phyloP scores from a whole-genome alignment of 2,329 filamentous ascomycete genomes.

The Dothistroma pini region DNA sequence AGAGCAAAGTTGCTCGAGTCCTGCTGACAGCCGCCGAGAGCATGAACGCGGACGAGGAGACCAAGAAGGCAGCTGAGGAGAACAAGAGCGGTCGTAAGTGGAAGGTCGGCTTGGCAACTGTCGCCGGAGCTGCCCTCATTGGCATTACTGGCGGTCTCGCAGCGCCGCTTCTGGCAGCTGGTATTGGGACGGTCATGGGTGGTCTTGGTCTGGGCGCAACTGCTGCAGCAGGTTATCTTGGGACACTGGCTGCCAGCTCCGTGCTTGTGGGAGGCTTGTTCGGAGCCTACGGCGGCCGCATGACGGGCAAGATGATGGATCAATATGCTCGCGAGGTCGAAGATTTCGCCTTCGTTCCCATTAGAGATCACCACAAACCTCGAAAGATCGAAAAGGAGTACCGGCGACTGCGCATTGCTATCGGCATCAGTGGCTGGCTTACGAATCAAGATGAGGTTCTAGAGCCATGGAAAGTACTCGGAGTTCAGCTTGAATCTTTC shows the following conservation, averaged over 20 bases:
- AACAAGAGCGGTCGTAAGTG: constrained; percentile 63
- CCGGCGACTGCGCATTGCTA: constrained; percentile 65
- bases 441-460: constrained; percentile 68
- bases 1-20: constrained; percentile 69
- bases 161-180: constrained; percentile 70
- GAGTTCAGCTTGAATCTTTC: constrained; percentile 71
- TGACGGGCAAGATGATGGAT: constrained; percentile 83
- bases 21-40: constrained; percentile 72
- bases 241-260: constrained; percentile 72
- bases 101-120: constrained; percentile 83
- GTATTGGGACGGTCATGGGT: constrained; percentile 76
- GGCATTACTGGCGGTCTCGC: constrained; percentile 75
- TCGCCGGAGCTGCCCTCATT: constrained; percentile 85
- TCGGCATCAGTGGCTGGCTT: constrained; percentile 80
- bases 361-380: constrained; percentile 57
- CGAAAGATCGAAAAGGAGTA: constrained; percentile 50
- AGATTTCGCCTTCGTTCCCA: constrained; percentile 81
- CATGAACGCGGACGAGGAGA: constrained; percentile 74
- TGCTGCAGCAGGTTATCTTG: constrained; percentile 73
- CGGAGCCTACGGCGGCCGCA: constrained; percentile 81
- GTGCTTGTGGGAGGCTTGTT: constrained; percentile 81
- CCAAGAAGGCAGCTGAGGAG: constrained; percentile 66
- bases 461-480: constrained; percentile 74
- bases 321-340: constrained; percentile 80
- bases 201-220: constrained; percentile 71